These are phyloP conservation scores for Kurtzmaniella quercitrusa DNA, from an alignment of 1,139 yeast species.

Conservation along the genomic window DNA sequence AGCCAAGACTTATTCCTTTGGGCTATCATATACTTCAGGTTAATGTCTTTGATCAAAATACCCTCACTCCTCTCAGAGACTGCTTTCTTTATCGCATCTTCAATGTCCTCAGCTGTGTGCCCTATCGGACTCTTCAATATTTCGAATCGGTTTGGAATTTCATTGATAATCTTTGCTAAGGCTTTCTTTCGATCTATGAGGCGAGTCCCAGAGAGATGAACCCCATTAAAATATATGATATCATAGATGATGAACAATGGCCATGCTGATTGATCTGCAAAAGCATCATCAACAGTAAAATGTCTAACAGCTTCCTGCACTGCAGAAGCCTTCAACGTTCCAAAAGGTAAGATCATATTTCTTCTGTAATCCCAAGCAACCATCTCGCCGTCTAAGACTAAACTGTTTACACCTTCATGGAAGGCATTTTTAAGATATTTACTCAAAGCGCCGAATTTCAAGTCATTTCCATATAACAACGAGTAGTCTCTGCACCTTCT, in stretches of 20 bases:
- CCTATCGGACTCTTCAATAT: conserved; percentile 47
- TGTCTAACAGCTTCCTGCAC: conserved; percentile 46
- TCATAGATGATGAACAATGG: conserved; percentile 75
- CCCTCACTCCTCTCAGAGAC: conserved; percentile 76
- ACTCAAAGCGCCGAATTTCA: conserved; percentile 59
- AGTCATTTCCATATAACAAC: conserved; percentile 63
- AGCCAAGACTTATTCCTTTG: conserved; percentile 65
- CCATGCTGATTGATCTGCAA: conserved; percentile 35
- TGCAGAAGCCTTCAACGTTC: conserved; percentile 71
- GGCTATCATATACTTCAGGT: conserved; percentile 57
- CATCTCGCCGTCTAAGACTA: conserved; percentile 91
- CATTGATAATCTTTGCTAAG: conserved; percentile 43
- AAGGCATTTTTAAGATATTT: conserved; percentile 47
- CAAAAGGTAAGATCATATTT: conserved; percentile 68
- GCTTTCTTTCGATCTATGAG: conserved; percentile 54
- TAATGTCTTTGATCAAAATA: conserved; percentile 64
- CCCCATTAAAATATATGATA: conserved; percentile 62
- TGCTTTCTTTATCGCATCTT: conserved; percentile 51
- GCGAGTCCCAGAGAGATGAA: conserved; percentile 50
- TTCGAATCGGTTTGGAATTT: conserved; percentile 52
- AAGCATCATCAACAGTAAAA: conserved; percentile 35
- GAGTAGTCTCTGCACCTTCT: conserved; percentile 74
- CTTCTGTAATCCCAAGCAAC: conserved; percentile 73
- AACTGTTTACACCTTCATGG: conserved; percentile 35
- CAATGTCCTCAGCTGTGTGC: conserved; percentile 47